phyloP scores from a whole-genome alignment of 164 flowering plant species.

The Aristolochia fimbriata region DNA sequence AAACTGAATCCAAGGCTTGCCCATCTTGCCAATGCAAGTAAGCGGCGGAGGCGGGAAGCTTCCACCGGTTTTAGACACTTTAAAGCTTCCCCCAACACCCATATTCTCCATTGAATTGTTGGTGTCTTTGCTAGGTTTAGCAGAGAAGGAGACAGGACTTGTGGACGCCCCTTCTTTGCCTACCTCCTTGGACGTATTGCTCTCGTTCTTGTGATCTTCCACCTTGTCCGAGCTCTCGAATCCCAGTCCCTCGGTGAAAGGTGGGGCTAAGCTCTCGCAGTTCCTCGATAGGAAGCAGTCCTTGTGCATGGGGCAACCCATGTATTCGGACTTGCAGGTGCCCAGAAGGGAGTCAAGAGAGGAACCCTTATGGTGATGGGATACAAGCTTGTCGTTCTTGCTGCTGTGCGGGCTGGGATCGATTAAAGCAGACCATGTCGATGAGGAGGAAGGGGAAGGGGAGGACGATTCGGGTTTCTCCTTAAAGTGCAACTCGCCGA shows the following conservation, averaged over 20 bases:
- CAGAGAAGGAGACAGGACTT: not conserved
- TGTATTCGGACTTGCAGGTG: not conserved
- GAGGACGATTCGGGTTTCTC: slow-evolving; percentile 16
- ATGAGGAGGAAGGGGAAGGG: not conserved
- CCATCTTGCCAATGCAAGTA: slow-evolving; percentile 58
- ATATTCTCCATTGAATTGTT: not conserved
- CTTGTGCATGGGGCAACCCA: slow-evolving; percentile 1
- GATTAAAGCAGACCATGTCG: not conserved
- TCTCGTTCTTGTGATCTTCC: slow-evolving; percentile 14
- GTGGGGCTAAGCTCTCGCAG: not conserved
- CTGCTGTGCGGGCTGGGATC: not conserved
- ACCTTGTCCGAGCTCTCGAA: slow-evolving; percentile 6
- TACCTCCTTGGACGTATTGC: slow-evolving; percentile 1
- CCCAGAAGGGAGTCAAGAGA: slow-evolving; percentile 7
- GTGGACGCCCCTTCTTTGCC: not conserved
- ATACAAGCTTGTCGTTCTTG: not conserved
- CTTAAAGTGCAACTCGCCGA: slow-evolving; percentile 71
- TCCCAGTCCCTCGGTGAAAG: slow-evolving; percentile 3
- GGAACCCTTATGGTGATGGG: not conserved
- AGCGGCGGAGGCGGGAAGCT: slow-evolving; percentile 84
- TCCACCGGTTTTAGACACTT: slow-evolving; percentile 19
- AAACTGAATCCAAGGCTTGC: slow-evolving; percentile 64
- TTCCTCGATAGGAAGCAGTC: slow-evolving; percentile 3
- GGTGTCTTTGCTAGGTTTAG: too few species aligned
- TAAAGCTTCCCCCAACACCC: slow-evolving; percentile 6